phyloP scores from a whole-genome alignment of 2,329 filamentous ascomycete species.

The Botrytis squamosa region DNA sequence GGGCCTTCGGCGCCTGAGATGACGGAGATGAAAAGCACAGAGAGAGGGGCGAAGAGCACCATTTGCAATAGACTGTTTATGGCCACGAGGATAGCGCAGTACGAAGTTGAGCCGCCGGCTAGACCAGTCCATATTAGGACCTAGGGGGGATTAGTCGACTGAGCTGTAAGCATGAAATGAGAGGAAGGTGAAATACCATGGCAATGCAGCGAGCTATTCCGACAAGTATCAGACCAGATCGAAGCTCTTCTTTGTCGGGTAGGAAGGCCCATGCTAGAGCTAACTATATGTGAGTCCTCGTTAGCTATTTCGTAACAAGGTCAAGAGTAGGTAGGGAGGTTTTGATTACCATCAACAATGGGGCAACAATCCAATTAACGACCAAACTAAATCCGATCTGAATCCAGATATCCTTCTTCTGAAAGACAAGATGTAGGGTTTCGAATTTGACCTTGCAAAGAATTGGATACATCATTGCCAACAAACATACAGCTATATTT shows the following conservation, averaged over 20 bases:
- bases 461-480: constrained; percentile 95
- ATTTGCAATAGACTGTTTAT: constrained; percentile 75
- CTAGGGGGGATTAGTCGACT: constrained; percentile 16
- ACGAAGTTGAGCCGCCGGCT: constrained; percentile 74
- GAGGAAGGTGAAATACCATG: constrained; percentile 56
- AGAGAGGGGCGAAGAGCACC: constrained; percentile 68
- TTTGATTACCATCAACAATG: constrained; percentile 67
- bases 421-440: constrained; percentile 65
- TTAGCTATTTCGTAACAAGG: neutral
- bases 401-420: constrained; percentile 64
- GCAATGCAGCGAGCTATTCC: constrained; percentile 84
- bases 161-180: neutral
- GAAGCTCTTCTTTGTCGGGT: constrained; percentile 55
- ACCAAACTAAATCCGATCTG: constrained; percentile 76
- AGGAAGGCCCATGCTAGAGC: constrained; percentile 66
- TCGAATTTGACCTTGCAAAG: constrained; percentile 84
- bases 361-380: constrained; percentile 81
- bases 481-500: constrained; percentile 65
- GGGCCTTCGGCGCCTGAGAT: constrained; percentile 54
- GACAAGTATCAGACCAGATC: constrained; percentile 74
- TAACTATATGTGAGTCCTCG: constrained; percentile 43
- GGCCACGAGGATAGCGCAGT: constrained; percentile 78
- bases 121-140: constrained; percentile 72
- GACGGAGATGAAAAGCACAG: constrained; percentile 64
- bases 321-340: too few species aligned